A percentile compares a stretch with the other conserved stretches of the same genome.
Evolutionary conservation across 1,139 yeast species (phyloP).

Genomic region (Candida smagusa): DNA sequence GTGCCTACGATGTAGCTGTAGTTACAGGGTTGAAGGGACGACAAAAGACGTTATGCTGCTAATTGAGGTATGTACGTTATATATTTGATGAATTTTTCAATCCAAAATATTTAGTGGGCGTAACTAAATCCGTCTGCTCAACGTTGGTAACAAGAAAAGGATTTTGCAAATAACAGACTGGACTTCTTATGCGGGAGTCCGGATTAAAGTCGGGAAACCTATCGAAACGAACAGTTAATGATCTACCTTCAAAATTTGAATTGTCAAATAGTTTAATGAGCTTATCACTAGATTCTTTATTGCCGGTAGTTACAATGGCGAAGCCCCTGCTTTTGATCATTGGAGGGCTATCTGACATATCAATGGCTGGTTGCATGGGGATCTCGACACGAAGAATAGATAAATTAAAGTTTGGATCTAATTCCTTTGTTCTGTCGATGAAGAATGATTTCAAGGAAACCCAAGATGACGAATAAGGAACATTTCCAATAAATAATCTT

Average conservation of each 20-base stretch:
- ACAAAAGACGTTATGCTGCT: too few species aligned
- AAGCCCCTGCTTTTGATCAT: constrained; percentile 48
- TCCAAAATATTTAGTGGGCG: too few species aligned
- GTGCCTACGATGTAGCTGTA: too few species aligned
- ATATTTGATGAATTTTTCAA: too few species aligned
- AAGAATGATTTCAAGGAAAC: constrained; percentile 49
- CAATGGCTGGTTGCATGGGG: constrained; percentile 34
- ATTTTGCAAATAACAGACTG: too few species aligned
- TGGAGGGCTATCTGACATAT: constrained; percentile 1
- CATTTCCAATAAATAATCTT: constrained; percentile 51
- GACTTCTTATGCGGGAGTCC: too few species aligned
- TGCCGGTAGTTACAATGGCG: constrained; percentile 59
- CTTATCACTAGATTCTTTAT: constrained; percentile 46
- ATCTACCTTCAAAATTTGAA: constrained; percentile 53
- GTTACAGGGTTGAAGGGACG: too few species aligned
- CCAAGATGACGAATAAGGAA: constrained; percentile 60
- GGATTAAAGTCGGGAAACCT: constrained; percentile 41
- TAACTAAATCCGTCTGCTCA: too few species aligned
- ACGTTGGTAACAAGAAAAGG: too few species aligned
- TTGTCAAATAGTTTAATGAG: constrained; percentile 52
- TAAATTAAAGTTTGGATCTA: constrained; percentile 28
- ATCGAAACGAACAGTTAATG: constrained; percentile 59
- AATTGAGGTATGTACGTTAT: too few species aligned
- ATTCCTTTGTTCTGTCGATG: constrained; percentile 22
- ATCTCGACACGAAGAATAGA: constrained; percentile 52